These are phyloP conservation scores for Zymoseptoria crescenta DNA, from an alignment of 2,329 filamentous ascomycete genomes.

Conservation along the genomic window DNA sequence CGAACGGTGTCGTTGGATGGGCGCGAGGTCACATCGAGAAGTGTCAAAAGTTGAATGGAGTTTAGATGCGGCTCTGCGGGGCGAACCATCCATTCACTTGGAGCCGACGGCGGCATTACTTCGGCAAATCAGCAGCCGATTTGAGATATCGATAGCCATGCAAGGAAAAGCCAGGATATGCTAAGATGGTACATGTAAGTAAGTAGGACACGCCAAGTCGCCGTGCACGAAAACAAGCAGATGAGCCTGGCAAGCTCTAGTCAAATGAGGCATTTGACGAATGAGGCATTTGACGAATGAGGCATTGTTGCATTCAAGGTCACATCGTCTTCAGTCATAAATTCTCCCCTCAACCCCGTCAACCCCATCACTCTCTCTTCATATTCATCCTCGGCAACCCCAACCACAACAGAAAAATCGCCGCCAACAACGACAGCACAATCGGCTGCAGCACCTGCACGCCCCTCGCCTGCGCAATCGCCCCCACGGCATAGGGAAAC, in stretches of 20 bases:
- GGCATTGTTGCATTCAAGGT: no score
- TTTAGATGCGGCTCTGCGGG: neutral
- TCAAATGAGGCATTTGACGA: no score
- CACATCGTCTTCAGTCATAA: neutral
- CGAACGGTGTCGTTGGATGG: neutral
- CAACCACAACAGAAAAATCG: constrained; percentile 46
- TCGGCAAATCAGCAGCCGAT: no score
- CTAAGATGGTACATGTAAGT: no score
- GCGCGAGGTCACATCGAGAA: neutral
- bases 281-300: no score
- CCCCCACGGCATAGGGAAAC: constrained; percentile 59
- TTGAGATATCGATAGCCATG: no score
- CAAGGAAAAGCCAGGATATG: no score
- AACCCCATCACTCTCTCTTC: constrained; percentile 30
- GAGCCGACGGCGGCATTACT: neutral
- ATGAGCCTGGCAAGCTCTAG: no score
- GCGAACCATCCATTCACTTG: neutral
- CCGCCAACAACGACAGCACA: constrained; percentile 46
- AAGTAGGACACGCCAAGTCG: no score
- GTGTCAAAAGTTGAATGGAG: neutral
- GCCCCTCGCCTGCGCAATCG: constrained; percentile 55
- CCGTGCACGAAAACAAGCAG: no score
- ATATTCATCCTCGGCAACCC: constrained; percentile 39
- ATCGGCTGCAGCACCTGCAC: constrained; percentile 55
- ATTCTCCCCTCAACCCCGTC: neutral